Evolutionary conservation across 208 protist genomes (phyloP).

Genomic region (Crithidia sp.): DNA sequence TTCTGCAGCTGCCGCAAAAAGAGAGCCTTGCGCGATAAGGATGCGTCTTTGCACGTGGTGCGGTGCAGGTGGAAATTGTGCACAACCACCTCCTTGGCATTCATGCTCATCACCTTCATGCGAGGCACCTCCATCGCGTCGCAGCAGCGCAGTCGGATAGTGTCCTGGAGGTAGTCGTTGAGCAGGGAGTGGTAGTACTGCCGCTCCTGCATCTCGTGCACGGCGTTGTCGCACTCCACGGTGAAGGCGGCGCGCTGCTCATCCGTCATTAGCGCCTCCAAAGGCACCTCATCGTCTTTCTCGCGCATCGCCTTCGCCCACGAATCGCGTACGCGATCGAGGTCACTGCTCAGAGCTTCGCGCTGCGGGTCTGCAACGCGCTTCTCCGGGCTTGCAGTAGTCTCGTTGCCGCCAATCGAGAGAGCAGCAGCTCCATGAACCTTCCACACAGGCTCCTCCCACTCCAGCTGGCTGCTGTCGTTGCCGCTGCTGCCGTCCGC

Average conservation of each 20-base stretch:
- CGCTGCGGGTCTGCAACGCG: conserved; percentile 1
- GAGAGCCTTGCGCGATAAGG: conserved; percentile 73
- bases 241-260: conserved; percentile 65
- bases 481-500: conserved; percentile 4
- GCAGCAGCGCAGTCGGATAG: conserved; percentile 70
- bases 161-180: conserved; percentile 83
- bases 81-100: conserved; percentile 45
- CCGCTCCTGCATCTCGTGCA: conserved; percentile 62
- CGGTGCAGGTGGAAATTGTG: conserved; percentile 87
- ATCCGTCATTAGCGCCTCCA: conserved; percentile 71
- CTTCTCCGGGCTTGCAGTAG: neutral
- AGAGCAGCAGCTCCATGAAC: neutral
- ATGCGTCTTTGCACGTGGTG: conserved; percentile 24
- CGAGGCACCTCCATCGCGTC: conserved; percentile 82
- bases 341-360: conserved; percentile 2
- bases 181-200: conserved; percentile 74
- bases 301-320: conserved; percentile 48
- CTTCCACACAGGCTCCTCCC: conserved; percentile 52
- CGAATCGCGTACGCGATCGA: conserved; percentile 52
- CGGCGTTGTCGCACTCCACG: conserved; percentile 57
- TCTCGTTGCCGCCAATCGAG: neutral
- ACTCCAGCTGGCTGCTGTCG: conserved; percentile 10
- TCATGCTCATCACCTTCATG: conserved; percentile 69
- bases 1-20: conserved; percentile 77
- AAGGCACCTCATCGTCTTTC: conserved; percentile 51